These are phyloP conservation scores for Rhizoclosmatium hyalinum DNA, from an alignment of 371 early-diverging fungal genomes.

Conservation along the genomic window DNA sequence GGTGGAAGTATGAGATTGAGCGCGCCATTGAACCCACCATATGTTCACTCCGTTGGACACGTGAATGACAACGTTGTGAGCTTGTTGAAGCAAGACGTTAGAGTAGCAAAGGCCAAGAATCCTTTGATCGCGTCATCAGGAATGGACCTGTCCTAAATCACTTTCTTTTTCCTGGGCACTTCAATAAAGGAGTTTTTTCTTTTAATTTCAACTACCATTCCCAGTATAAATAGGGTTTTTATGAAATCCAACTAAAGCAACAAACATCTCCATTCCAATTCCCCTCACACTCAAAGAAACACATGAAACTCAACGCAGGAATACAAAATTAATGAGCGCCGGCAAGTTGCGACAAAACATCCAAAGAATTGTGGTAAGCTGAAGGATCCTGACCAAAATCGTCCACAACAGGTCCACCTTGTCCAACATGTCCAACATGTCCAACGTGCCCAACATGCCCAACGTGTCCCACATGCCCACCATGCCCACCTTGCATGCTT, in stretches of 20 bases:
- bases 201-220: too few species aligned
- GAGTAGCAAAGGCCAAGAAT: slow-evolving; percentile 34
- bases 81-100: slow-evolving; percentile 35
- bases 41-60: slow-evolving; percentile 55
- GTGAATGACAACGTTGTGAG: slow-evolving; percentile 26
- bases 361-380: slow-evolving; percentile 21
- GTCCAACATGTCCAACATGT: not conserved
- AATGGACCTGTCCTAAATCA: slow-evolving; percentile 20
- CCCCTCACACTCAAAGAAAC: not conserved
- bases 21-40: slow-evolving; percentile 59
- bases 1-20: slow-evolving; percentile 78
- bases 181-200: slow-evolving; percentile 2
- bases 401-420: slow-evolving; percentile 3
- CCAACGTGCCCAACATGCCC: not conserved
- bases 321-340: slow-evolving; percentile 2
- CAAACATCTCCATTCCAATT: not conserved
- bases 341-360: slow-evolving; percentile 26
- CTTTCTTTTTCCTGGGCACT: not conserved
- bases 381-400: slow-evolving; percentile 11
- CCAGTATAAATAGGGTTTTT: too few species aligned
- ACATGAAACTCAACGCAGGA: not conserved
- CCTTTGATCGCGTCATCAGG: not conserved
- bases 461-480: not conserved
- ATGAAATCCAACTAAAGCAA: not conserved
- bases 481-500: not conserved